A percentile compares a stretch with the other conserved stretches of the same genome.
Conservation (phyloP, 2,329 filamentous ascomycete genomes). For the Cladophialophora carrionii region DNA sequence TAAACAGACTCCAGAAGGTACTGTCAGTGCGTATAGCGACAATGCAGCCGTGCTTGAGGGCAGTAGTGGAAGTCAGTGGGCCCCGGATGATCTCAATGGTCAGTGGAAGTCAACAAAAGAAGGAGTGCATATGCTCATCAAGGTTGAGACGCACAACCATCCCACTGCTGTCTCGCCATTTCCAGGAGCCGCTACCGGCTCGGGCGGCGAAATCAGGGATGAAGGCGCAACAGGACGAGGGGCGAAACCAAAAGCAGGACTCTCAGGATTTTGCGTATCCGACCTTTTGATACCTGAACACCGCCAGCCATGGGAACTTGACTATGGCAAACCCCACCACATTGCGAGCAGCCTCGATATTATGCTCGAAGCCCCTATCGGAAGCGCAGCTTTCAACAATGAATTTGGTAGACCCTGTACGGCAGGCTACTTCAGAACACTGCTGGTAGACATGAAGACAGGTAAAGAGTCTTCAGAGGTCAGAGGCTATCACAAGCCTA, state of each 20-base stretch:
- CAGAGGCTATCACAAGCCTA: slow-evolving; percentile 95
- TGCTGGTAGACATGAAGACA: slow-evolving; percentile 71
- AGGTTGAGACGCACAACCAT: slow-evolving; percentile 98
- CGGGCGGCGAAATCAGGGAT: slow-evolving; percentile 92
- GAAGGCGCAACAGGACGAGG: slow-evolving; percentile 93
- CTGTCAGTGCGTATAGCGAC: slow-evolving; percentile 95
- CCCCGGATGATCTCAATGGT: slow-evolving; percentile 81
- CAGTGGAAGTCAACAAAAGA: slow-evolving; percentile 89
- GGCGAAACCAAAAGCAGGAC: slow-evolving; percentile 87
- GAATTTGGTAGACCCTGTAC: slow-evolving; percentile 92
- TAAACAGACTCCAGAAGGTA: slow-evolving; percentile 72
- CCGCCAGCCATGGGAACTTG: slow-evolving; percentile 83
- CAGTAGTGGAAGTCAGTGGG: slow-evolving; percentile 75
- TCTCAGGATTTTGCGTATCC: slow-evolving; percentile 92
- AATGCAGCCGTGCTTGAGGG: slow-evolving; percentile 92
- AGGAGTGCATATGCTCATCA: slow-evolving; percentile 81
- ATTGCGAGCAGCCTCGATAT: slow-evolving; percentile 94
- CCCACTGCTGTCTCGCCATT: slow-evolving; percentile 94
- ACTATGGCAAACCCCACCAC: slow-evolving; percentile 80
- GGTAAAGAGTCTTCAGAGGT: slow-evolving; percentile 68
- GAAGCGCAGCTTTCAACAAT: slow-evolving; percentile 94
- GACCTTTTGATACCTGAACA: slow-evolving; percentile 87
- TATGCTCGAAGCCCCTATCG: slow-evolving; percentile 96
- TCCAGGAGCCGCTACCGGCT: slow-evolving; percentile 89
- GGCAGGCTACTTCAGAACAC: slow-evolving; percentile 86